Evolutionary conservation across 106 monocot species (phyloP).

Genomic region (Triglochin maritima): DNA sequence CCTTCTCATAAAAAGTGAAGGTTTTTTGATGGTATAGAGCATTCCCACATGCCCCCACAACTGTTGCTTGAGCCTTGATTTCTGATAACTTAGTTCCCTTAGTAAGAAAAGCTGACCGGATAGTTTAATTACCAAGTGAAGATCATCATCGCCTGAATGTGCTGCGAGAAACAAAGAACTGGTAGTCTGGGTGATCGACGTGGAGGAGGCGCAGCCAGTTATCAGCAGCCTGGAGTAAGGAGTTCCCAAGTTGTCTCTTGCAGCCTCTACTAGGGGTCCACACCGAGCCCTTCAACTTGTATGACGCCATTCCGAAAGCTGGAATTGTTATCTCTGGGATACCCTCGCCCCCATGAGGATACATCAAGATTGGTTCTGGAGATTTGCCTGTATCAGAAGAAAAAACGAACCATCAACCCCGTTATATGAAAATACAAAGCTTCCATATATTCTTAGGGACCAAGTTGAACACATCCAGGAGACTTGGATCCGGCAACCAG

Average conservation of each 20-base stretch:
- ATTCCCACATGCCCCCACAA: too few relatives aligned
- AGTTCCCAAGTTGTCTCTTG: conserved; percentile 16
- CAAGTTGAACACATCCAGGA: too few relatives aligned
- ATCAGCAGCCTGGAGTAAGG: conserved; percentile 30
- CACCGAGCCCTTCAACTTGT: conserved; percentile 37
- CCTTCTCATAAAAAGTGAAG: too few relatives aligned
- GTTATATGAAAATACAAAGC: neutral
- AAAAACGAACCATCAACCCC: neutral
- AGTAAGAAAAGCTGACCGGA: too few relatives aligned
- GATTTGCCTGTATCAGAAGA: conserved; percentile 6
- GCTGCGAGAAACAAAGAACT: conserved; percentile 31
- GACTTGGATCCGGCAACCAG: too few relatives aligned
- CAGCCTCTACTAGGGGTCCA: conserved; percentile 25
- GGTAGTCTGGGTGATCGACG: conserved; percentile 41
- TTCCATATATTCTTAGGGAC: too few relatives aligned
- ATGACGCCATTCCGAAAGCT: conserved; percentile 45
- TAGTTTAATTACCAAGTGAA: too few relatives aligned
- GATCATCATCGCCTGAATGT: conserved; percentile 3
- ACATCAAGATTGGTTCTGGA: conserved; percentile 11
- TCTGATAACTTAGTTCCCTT: too few relatives aligned
- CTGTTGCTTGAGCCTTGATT: too few relatives aligned
- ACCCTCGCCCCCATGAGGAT: conserved; percentile 7
- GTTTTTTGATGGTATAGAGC: too few relatives aligned
- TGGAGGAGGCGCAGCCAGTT: conserved; percentile 32
- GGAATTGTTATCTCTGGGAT: conserved; percentile 37